Percentiles rank a stretch among this genome's conserved stretches.
Evolutionary conservation across 352 stramenopile genomes (phyloP).

Genomic region (Phytophthora niederhauseri): DNA sequence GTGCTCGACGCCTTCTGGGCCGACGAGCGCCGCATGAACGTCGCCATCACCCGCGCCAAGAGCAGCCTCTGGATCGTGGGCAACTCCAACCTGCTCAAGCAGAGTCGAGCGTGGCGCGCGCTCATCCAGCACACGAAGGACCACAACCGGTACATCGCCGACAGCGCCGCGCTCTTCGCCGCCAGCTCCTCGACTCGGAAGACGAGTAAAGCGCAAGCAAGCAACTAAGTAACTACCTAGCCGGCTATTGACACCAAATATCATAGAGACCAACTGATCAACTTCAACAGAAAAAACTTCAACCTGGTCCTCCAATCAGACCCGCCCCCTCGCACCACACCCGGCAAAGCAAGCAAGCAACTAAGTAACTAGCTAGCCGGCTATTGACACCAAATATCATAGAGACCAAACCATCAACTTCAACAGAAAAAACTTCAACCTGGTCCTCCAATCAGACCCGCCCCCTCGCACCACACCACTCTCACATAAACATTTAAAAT

Average conservation of each 20-base stretch:
- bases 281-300: background rate
- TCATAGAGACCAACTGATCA: slow-evolving; percentile 19
- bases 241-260: background rate
- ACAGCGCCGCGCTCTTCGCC: slow-evolving; percentile 29
- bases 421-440: background rate
- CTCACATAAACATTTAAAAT: background rate
- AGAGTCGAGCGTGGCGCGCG: slow-evolving; percentile 69
- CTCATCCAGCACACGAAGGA: slow-evolving; percentile 74
- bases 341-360: slow-evolving; percentile 8
- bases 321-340: background rate
- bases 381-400: background rate
- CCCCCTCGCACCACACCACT: background rate
- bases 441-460: background rate
- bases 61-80: slow-evolving; percentile 93
- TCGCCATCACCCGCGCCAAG: slow-evolving; percentile 98
- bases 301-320: background rate
- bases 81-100: slow-evolving; percentile 71
- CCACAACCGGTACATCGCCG: slow-evolving; percentile 48
- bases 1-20: slow-evolving; percentile 90
- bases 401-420: slow-evolving; percentile 24
- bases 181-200: slow-evolving; percentile 16
- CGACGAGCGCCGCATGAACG: slow-evolving; percentile 99
- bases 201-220: slow-evolving; percentile 10
- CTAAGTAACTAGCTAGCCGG: background rate
- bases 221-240: background rate